Evolutionary conservation across 495 filamentous ascomycete species (phyloP).

Genomic region (Cercophora scortea): DNA sequence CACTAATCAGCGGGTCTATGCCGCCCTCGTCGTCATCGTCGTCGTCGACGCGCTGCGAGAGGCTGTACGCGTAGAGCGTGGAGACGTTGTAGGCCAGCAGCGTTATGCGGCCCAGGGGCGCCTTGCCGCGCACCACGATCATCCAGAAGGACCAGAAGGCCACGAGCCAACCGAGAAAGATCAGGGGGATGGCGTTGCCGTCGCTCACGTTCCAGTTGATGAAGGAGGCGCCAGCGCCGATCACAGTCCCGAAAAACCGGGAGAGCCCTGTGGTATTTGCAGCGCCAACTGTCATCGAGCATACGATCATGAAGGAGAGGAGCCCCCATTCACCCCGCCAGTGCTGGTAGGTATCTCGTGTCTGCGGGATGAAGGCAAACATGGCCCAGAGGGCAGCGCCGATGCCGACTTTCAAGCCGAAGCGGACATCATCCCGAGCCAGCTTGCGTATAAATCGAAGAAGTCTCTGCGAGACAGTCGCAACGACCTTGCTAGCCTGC

Average conservation of each 20-base stretch:
- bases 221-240: constrained; percentile 71
- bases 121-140: constrained; percentile 74
- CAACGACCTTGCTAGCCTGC: constrained; percentile 25
- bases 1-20: constrained; percentile 67
- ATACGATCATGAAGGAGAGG: constrained; percentile 95
- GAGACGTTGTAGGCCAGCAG: constrained; percentile 96
- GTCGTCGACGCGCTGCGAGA: constrained; percentile 69
- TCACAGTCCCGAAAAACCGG: constrained; percentile 79
- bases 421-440: constrained; percentile 50
- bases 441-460: constrained; percentile 32
- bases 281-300: constrained; percentile 92
- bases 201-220: constrained; percentile 66
- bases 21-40: constrained; percentile 85
- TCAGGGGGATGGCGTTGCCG: constrained; percentile 65
- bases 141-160: constrained; percentile 80
- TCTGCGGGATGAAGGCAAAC: constrained; percentile 72
- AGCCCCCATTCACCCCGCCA: constrained; percentile 98
- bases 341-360: constrained; percentile 70
- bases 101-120: constrained; percentile 85
- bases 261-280: constrained; percentile 85
- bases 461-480: constrained; percentile 28
- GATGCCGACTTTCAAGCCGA: constrained; percentile 85
- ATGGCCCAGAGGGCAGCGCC: constrained; percentile 83
- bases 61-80: constrained; percentile 86
- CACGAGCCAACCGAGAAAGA: constrained; percentile 71